Evolutionary conservation across 306 rosid genomes (phyloP), one percentile per base, ranked within the genome.

Genomic region (Vigna trinervia): DNA sequence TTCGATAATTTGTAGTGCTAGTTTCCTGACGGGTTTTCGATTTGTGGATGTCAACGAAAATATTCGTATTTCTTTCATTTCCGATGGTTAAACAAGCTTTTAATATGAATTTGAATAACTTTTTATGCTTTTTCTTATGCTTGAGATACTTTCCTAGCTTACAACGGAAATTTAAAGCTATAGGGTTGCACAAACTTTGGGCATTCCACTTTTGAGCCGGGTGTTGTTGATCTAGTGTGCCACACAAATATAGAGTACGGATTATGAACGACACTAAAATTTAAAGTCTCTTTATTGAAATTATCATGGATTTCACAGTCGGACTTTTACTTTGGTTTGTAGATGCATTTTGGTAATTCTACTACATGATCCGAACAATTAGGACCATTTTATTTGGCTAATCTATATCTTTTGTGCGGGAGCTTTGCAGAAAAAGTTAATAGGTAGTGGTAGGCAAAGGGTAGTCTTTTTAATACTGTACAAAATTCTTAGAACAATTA

Each of bases 331-430:
- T 58, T 46, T n/a, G 32, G n/a, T 23, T 48, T 14, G 41, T 47
- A 9, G 26, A 30, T 17, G 52, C 43, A 20, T 38, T 45, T 53
- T 73, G 69, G 54, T 56, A 10, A 66, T 80, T 73, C 69, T 43
- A 38, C 32, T 28, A 20, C 51, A 62, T 79, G 59, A 53, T 52
- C 61, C 60, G 53, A 72, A 53, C 8, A 48, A 23, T 79, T 62
- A 38, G 74, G 74, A 70, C 71, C 71, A 36, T 43, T 36, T 20
- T 73, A 14, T 80, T 45, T 73, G 66, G 20, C 53, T 38, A 54
- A 50, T 64, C 70, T 8, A 17, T 74, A 68, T 74, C 48, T 75
- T 39, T 67, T 47, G 72, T 4, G 66, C 13, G 30, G 30, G 76
- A 64, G 34, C 51, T 68, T 32, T 59, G 36, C 19, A 17, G 45